Conservation (phyloP, 2,329 filamentous ascomycete species). For the Arthroderma sp. region DNA sequence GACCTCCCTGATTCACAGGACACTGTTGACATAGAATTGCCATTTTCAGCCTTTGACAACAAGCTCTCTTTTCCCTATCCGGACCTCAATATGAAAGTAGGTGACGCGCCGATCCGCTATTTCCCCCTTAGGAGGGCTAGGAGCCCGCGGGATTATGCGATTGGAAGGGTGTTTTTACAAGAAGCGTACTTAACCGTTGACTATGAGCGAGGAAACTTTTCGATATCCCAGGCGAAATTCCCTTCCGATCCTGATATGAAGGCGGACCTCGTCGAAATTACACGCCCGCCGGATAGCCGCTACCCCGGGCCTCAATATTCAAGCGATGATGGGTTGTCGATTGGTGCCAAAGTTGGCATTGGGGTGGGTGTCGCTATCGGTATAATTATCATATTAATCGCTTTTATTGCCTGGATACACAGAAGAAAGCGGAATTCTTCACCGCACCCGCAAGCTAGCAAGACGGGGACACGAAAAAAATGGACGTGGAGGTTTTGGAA, state of each 20-base stretch:
- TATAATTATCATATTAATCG: constrained; percentile 3
- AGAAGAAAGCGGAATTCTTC: background rate
- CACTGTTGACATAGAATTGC: constrained; percentile 23
- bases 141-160: constrained; percentile 21
- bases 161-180: constrained; percentile 31
- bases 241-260: constrained; percentile 11
- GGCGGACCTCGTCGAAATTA: constrained; percentile 14
- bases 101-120: constrained; percentile 18
- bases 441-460: constrained; percentile 1
- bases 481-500: constrained; percentile 8
- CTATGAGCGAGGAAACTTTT: constrained; percentile 25
- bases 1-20: constrained; percentile 17
- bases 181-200: constrained; percentile 28
- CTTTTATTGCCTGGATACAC: constrained; percentile 5
- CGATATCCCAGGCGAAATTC: constrained; percentile 22
- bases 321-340: constrained; percentile 3
- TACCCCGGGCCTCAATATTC: constrained; percentile 8
- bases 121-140: constrained; percentile 27
- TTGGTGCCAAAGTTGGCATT: constrained; percentile 6
- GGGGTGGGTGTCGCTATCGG: constrained; percentile 4
- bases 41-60: constrained; percentile 29
- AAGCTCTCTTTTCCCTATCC: constrained; percentile 23
- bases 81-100: constrained; percentile 14
- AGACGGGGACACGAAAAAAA: constrained; percentile 4
- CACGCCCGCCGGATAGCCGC: constrained; percentile 11